Evolutionary conservation across 495 filamentous ascomycete genomes (phyloP).

Genomic region (Tirmania nivea): DNA sequence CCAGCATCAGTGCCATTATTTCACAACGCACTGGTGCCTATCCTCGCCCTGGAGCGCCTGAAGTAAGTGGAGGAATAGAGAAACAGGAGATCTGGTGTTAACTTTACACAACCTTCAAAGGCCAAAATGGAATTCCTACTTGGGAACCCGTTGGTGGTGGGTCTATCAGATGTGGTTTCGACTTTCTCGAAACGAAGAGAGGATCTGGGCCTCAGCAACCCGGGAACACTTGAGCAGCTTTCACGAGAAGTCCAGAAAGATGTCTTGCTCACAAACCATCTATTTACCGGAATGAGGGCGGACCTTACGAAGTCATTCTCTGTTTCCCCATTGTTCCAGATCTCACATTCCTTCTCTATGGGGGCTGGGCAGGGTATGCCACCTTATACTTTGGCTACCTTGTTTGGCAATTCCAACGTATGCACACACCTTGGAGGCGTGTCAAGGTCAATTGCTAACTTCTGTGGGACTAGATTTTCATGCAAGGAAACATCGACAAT

Average conservation of each 20-base stretch:
- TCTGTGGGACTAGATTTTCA: conserved; percentile 42
- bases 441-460: conserved; percentile 1
- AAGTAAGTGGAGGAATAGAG: no score
- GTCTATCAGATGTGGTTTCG: neutral
- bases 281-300: conserved; percentile 84
- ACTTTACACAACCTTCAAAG: no score
- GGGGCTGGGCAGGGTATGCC: conserved; percentile 54
- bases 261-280: conserved; percentile 81
- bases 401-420: conserved; percentile 84
- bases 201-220: conserved; percentile 71
- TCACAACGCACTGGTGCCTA: no score
- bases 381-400: conserved; percentile 80
- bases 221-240: conserved; percentile 79
- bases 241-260: conserved; percentile 82
- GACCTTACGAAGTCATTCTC: conserved; percentile 91
- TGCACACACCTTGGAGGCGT: conserved; percentile 1
- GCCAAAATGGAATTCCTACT: neutral
- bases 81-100: no score
- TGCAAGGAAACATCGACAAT: conserved; percentile 88
- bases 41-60: no score
- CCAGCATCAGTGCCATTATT: no score
- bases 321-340: conserved; percentile 81
- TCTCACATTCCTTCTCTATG: conserved; percentile 89
- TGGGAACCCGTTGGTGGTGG: neutral
- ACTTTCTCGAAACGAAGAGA: conserved; percentile 35